Evolutionary conservation across 306 rosid genomes (phyloP).

Genomic region (Spatholobus suberectus): DNA sequence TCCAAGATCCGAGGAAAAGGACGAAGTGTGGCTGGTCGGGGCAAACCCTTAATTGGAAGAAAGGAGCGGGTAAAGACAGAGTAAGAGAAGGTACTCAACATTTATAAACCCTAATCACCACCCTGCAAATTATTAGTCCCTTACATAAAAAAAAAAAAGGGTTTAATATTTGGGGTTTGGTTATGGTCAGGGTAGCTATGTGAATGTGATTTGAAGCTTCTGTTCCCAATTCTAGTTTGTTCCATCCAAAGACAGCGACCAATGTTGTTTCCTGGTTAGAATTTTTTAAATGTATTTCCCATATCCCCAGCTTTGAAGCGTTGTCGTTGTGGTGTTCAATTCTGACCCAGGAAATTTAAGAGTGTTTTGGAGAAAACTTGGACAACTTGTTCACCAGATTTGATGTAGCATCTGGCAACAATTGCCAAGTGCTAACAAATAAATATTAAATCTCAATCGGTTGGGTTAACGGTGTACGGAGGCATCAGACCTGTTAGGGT

Average conservation of each 20-base stretch:
- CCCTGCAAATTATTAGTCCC: background rate
- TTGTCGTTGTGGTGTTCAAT: slow-evolving; percentile 5
- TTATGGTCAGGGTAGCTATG: background rate
- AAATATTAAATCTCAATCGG: background rate
- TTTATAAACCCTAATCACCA: slow-evolving; percentile 28
- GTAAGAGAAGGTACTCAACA: slow-evolving; percentile 68
- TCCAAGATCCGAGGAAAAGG: slow-evolving; percentile 73
- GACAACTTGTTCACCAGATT: background rate
- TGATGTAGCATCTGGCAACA: background rate
- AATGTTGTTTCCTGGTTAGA: background rate
- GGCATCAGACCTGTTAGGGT: no score
- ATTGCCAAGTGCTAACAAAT: background rate
- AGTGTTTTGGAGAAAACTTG: background rate
- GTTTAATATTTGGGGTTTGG: background rate
- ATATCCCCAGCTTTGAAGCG: no score
- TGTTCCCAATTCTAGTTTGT: background rate
- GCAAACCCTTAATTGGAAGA: slow-evolving; percentile 56
- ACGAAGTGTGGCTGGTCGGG: slow-evolving; percentile 41
- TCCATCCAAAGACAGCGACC: slow-evolving; percentile 17
- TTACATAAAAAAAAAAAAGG: slow-evolving; percentile 37
- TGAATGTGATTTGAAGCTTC: slow-evolving; percentile 3
- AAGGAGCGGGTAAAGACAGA: slow-evolving; percentile 59
- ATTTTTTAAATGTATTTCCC: background rate
- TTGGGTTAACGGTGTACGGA: background rate
- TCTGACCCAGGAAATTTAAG: background rate